Base-by-base conservation (phyloP, 1,139 yeast genomes). In the Saccharomyces hybrid region DNA sequence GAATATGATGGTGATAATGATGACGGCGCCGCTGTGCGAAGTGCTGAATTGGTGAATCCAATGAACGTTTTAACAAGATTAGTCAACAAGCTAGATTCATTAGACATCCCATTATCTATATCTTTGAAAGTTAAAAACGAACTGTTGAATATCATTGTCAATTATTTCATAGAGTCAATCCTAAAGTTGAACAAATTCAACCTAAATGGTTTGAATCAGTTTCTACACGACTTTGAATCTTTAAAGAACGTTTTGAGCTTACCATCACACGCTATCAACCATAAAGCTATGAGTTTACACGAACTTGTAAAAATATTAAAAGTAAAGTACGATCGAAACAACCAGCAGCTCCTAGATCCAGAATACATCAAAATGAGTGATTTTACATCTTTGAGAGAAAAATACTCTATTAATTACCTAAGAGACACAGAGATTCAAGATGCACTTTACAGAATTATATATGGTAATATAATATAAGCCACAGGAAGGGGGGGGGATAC, bases 121-220 rank as follows among this genome's bases (percentile, higher is more conserved):
- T 47, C 61, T 8, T 59, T 69, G 16, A 60, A 61, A 8, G 65
- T 73, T 27, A 70, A 70, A 31, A 72, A 75, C 51, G 66, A 66
- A 31, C 69, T 84, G 2, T 75, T 85, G 0, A 67, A 74, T 6
- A 70, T 76, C 1, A 63, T 86, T 27, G 77, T 83, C 8, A 70
- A 71, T 31, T 76, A 81, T 49, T 69, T 84, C 57, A 74, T 77
- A 63, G 85, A 83, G 59, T 80, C 81, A 54, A 76, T 86, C 51
- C 73, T 86, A 50, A 82, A 84, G 57, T 79, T 83, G 51, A 85
- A 85, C 65, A 78, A 75, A 58, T 89, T 51, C 69, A 78, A 77
- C 47, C 59, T 63, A 13, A 51, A 59, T 0, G 96, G 96, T 0
- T 77, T 82, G 1, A 61, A 62, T 6, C 91, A 85, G 63, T 72